Percentiles rank a stretch among this genome's conserved stretches.
phyloP scores from a whole-genome alignment of 108 stramenopile genomes.

The Mediolabrus comicus region DNA sequence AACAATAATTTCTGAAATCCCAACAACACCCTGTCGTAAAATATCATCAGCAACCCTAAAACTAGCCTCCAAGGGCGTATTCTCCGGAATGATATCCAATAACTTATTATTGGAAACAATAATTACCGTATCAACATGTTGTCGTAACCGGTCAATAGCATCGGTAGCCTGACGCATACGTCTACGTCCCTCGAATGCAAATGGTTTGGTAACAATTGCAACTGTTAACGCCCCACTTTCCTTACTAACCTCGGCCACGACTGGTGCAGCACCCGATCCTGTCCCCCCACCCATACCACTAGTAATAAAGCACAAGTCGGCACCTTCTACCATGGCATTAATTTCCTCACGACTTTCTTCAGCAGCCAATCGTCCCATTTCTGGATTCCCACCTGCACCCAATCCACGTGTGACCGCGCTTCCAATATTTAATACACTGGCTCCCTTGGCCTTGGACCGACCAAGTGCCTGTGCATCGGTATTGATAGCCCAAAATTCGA shows the following conservation, averaged over 20 bases:
- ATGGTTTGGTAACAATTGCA: constrained; percentile 88
- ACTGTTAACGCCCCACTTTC: constrained; percentile 80
- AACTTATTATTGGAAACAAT: constrained; percentile 93
- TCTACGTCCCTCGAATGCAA: constrained; percentile 89
- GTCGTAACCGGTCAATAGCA: constrained; percentile 67
- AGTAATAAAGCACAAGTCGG: constrained; percentile 89
- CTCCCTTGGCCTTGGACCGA: constrained; percentile 59
- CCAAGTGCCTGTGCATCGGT: constrained; percentile 89
- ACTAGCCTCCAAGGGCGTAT: constrained; percentile 86
- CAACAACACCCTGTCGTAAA: constrained; percentile 89
- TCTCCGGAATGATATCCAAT: constrained; percentile 89
- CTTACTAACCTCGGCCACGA: constrained; percentile 79
- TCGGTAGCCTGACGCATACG: constrained; percentile 86
- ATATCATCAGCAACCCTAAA: constrained; percentile 93
- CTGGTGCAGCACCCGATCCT: constrained; percentile 84
- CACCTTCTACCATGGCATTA: constrained; percentile 67
- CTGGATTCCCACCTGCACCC: constrained; percentile 89
- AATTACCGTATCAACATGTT: constrained; percentile 92
- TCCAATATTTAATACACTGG: constrained; percentile 78
- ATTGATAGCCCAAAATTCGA: constrained; percentile 91
- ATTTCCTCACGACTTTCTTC: constrained; percentile 81
- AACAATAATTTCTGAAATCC: constrained; percentile 92
- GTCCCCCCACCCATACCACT: constrained; percentile 92
- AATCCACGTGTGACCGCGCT: constrained; percentile 83
- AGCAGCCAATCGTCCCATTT: constrained; percentile 80